Evolutionary conservation across 2,329 filamentous ascomycete species (phyloP), one percentile per base, ranked within the genome.

Genomic region (Chaetomiaceae sp.): DNA sequence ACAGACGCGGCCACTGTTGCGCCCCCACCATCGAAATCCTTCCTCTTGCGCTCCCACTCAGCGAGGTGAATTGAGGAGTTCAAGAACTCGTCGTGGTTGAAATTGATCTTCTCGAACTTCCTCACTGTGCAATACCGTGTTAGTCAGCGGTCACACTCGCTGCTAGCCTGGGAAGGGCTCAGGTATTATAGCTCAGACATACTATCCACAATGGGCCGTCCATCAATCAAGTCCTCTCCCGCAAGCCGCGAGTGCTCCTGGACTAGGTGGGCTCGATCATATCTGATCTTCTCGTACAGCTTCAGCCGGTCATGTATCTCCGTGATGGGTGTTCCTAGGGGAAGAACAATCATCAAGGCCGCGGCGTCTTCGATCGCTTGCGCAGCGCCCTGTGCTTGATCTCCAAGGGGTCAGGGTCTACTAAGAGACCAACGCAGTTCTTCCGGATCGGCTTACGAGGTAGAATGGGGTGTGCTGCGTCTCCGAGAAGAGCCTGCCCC

Each of bases 351-450:
- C 1, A 70, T 72, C 0, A 87, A 58, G 0, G 79, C 72, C 0
- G 74, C 76, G 0, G 75, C 81, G 51, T 87, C 83, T 58, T 87
- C 83, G 35, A 86, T 84, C 0, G 83, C 83, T 47, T 77, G 68
- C 0, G 66, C 79, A 8, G 74, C 82, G 2, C 81, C 82, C 58
- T 83, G 79, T 0, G 74, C 79, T 62, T 80, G 77, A 35, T 63
- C 61, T 64, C 37, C n/a, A n/a, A n/a, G n/a, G n/a, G n/a, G n/a
- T n/a, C n/a, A n/a, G n/a, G n/a, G n/a, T n/a, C n/a, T n/a, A n/a
- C n/a, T n/a, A n/a, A n/a, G n/a, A n/a, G n/a, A n/a, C n/a, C n/a
- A n/a, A n/a, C n/a, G n/a, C n/a, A n/a, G n/a, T n/a, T n/a, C 9
- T 10, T 29, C 20, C 14, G 4, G 27, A 12, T 48, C 2, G n/a